Evolutionary conservation across 768 basidiomycete species (phyloP).

Genomic region (Boletus coccyginus): DNA sequence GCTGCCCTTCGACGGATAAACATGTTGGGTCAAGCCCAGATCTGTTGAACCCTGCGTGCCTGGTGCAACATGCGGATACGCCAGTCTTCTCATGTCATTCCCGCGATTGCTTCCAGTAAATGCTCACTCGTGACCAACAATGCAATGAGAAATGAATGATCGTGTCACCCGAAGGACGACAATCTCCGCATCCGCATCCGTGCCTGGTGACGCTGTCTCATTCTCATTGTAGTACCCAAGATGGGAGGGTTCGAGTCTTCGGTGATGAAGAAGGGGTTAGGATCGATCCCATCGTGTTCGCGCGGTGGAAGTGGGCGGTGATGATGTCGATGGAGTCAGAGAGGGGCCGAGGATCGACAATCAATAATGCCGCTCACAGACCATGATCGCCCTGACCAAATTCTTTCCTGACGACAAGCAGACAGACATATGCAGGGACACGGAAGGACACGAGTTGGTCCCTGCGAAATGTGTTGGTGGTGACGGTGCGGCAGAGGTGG

Average conservation of each 20-base stretch:
- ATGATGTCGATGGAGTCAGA: conserved; percentile 15
- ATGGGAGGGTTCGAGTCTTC: conserved; percentile 22
- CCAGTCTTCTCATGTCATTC: too few species aligned
- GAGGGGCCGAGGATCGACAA: conserved; percentile 1
- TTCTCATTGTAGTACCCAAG: not conserved
- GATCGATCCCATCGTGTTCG: conserved; percentile 27
- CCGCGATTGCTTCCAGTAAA: too few species aligned
- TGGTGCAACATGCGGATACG: too few species aligned
- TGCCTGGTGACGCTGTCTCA: not conserved
- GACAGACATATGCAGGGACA: conserved; percentile 21
- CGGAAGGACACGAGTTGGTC: conserved; percentile 27
- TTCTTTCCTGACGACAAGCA: too few species aligned
- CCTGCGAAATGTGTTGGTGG: conserved; percentile 26
- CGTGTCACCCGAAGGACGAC: conserved; percentile 14
- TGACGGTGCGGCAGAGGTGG: conserved; percentile 10
- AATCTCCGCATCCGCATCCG: conserved; percentile 13
- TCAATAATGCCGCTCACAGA: too few species aligned
- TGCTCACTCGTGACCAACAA: too few species aligned
- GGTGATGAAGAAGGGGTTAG: conserved; percentile 17
- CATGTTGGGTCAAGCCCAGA: too few species aligned
- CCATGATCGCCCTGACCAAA: too few species aligned
- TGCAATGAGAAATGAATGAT: too few species aligned
- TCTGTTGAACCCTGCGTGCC: too few species aligned
- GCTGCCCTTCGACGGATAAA: too few species aligned
- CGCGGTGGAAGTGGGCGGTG: conserved; percentile 24